Evolutionary conservation across 2,329 filamentous ascomycete species (phyloP).

Genomic region (Paecilomyces fulvus): DNA sequence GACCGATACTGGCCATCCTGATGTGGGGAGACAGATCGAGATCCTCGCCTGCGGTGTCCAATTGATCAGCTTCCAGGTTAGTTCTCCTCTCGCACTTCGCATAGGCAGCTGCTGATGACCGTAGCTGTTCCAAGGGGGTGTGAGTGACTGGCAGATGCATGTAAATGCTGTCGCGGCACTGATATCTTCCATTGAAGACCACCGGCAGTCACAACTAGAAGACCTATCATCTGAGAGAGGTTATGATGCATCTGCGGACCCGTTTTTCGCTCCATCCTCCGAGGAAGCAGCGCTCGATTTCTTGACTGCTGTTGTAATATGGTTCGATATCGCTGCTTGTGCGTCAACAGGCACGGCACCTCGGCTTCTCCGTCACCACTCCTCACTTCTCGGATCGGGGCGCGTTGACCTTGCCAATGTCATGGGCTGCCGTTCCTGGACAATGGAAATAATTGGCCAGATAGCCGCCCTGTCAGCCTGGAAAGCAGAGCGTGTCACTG

Average conservation of each 20-base stretch:
- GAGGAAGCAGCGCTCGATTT: conserved; percentile 7
- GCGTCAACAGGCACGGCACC: conserved; percentile 7
- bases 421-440: conserved; percentile 9
- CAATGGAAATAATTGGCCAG: conserved; percentile 7
- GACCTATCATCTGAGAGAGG: background rate
- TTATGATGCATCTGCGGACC: background rate
- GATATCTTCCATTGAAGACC: conserved; percentile 2
- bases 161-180: conserved; percentile 8
- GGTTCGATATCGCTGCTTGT: conserved; percentile 9
- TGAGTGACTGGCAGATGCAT: conserved; percentile 10
- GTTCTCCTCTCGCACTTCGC: background rate
- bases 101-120: background rate
- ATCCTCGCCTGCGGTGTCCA: conserved; percentile 9
- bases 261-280: background rate
- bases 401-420: conserved; percentile 5
- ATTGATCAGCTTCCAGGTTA: conserved; percentile 10
- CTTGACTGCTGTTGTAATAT: conserved; percentile 6
- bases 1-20: background rate
- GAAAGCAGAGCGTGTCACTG: conserved; percentile 1
- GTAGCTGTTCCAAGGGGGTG: conserved; percentile 10
- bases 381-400: conserved; percentile 1
- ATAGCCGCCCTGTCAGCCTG: conserved; percentile 5
- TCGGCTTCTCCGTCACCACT: conserved; percentile 2
- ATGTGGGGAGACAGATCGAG: conserved; percentile 5
- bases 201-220: background rate